Evolutionary conservation across 805 yeast species (phyloP).

Genomic region (Wickerhamiella azymoides): DNA sequence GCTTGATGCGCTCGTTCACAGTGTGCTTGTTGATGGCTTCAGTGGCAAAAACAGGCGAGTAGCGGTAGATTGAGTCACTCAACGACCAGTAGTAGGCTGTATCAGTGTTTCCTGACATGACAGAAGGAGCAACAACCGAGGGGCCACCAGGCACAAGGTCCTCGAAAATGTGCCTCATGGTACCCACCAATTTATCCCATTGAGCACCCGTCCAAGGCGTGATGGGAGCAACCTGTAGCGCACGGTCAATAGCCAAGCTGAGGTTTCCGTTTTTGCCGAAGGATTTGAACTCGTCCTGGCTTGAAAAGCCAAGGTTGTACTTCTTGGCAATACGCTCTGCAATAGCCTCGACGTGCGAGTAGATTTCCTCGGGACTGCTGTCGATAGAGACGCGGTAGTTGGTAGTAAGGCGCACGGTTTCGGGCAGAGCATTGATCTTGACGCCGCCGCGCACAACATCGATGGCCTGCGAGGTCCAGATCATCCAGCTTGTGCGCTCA

Average conservation of each 20-base stretch:
- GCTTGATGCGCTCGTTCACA: conserved; percentile 4
- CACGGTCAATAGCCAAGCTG: conserved; percentile 9
- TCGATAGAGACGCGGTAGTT: conserved; percentile 57
- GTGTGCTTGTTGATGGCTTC: conserved; percentile 15
- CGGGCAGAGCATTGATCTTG: conserved; percentile 67
- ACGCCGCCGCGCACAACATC: conserved; percentile 60
- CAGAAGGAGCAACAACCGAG: conserved; percentile 38
- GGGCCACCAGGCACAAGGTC: conserved; percentile 30
- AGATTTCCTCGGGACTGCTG: conserved; percentile 32
- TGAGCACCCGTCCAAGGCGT: conserved; percentile 31
- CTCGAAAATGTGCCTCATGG: conserved; percentile 48
- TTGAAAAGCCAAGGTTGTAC: conserved; percentile 34
- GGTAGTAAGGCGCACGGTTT: conserved; percentile 37
- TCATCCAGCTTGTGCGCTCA: conserved; percentile 27
- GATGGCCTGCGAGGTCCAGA: conserved; percentile 54
- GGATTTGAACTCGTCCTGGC: conserved; percentile 10
- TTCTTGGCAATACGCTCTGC: conserved; percentile 31
- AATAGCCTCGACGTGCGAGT: conserved; percentile 27
- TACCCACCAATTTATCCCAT: conserved; percentile 49
- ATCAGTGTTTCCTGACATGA: conserved; percentile 63
- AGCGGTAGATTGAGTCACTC: conserved; percentile 47
- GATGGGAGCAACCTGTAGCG: conserved; percentile 40
- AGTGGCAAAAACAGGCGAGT: conserved; percentile 30
- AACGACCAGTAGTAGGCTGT: conserved; percentile 53
- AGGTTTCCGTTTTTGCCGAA: conserved; percentile 14